These are phyloP conservation scores for Pseudogymnoascus sp. DNA, from an alignment of 2,329 filamentous ascomycete species.

Conservation along the genomic window DNA sequence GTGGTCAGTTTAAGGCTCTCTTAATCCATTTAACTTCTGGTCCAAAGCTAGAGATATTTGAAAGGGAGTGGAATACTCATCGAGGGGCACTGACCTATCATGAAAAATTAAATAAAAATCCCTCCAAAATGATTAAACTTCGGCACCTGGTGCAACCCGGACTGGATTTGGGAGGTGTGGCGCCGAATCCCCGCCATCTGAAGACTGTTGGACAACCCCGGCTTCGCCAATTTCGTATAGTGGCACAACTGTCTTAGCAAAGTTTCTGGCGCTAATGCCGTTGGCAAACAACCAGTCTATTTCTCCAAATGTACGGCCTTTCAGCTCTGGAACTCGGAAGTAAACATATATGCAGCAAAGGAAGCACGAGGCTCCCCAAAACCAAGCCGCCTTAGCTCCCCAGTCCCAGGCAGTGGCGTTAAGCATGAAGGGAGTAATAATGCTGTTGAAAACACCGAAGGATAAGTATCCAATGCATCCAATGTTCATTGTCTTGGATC, in stretches of 20 bases:
- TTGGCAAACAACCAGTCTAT: conserved; percentile 78
- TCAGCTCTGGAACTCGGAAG: conserved; percentile 73
- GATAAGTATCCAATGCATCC: conserved; percentile 67
- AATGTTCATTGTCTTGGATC: conserved; percentile 87
- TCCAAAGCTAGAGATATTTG: not conserved
- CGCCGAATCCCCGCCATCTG: not conserved
- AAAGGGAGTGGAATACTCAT: not conserved
- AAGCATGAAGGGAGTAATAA: conserved; percentile 87
- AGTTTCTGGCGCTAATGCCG: conserved; percentile 40
- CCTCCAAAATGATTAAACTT: not conserved
- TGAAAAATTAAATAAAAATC: not conserved
- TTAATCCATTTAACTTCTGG: not conserved
- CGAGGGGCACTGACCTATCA: not conserved
- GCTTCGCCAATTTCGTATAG: not conserved
- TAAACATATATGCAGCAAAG: conserved; percentile 59
- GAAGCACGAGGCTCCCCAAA: conserved; percentile 61
- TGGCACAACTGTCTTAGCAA: conserved; percentile 18
- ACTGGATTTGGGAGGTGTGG: conserved; percentile 1
- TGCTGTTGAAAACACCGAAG: conserved; percentile 70
- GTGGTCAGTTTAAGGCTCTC: not conserved
- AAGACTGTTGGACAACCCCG: not conserved
- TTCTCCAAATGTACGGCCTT: conserved; percentile 75
- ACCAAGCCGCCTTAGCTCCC: conserved; percentile 73
- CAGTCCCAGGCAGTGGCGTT: conserved; percentile 83
- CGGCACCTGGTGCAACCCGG: not conserved